phyloP scores from a whole-genome alignment of 306 rosid species.

The Acmispon strigosus region DNA sequence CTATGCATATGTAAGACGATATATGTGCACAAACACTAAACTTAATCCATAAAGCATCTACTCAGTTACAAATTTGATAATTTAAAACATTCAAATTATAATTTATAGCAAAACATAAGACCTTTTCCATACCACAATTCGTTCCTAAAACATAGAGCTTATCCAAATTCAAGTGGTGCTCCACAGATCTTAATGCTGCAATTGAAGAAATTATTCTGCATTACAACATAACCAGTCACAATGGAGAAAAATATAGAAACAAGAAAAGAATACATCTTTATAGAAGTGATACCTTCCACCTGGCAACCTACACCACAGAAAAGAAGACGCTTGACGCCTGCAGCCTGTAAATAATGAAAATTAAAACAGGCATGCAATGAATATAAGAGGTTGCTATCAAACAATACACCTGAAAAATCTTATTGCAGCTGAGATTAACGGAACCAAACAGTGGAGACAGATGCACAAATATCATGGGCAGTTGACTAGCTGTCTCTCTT shows the following conservation, averaged over 20 bases:
- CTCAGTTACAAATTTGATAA: background rate
- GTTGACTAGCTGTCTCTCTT: background rate
- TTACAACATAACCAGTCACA: conserved; percentile 81
- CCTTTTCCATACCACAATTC: conserved; percentile 69
- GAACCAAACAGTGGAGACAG: background rate
- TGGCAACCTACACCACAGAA: conserved; percentile 99
- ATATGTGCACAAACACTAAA: background rate
- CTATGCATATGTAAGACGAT: background rate
- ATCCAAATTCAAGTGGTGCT: conserved; percentile 84
- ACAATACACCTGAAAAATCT: background rate
- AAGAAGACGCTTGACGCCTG: conserved; percentile 92
- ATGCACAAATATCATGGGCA: background rate
- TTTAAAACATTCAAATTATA: background rate
- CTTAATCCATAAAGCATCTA: background rate
- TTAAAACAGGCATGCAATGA: background rate
- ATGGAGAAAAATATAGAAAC: conserved; percentile 34
- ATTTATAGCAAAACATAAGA: too few species aligned
- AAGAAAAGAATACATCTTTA: background rate
- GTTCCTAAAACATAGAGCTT: conserved; percentile 97
- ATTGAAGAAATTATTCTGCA: conserved; percentile 93
- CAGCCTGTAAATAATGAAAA: conserved; percentile 58
- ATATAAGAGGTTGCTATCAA: background rate
- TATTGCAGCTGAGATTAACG: background rate
- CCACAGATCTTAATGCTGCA: conserved; percentile 98
- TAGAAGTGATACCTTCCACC: conserved; percentile 69